Evolutionary conservation across 2,329 filamentous ascomycete species (phyloP), one percentile per base, ranked within the genome.

Genomic region (Colletotrichum cereale): DNA sequence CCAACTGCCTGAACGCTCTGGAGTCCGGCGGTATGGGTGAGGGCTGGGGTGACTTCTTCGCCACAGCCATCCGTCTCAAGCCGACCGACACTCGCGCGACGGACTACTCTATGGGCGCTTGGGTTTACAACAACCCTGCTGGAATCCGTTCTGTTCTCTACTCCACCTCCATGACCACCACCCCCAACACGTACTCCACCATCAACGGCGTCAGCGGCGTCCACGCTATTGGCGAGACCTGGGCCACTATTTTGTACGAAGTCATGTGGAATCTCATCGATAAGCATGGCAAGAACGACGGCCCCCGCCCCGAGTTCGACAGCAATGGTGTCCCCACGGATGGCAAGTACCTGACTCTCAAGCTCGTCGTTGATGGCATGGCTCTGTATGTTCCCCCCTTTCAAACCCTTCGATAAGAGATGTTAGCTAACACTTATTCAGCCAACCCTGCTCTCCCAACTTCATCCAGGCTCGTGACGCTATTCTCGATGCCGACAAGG

Each of bases 1-100:
- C 75, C 36, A 81, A 78, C 60, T 89, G 87, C 73, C 80, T 89
- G 21, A 76, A 66, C 16, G 78, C 82, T 14, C 74, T 82, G n/a
- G 87, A 89, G 71, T 79, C 84, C 1, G 84, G 86, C 11, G 87
- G 88, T 48, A 88, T 89, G 87, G 87, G 87, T 42, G 88, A 89
- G 68, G 87, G 87, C 47, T 89, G 88, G 88, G 80, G 84, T 67
- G 87, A 89, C 73, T 88, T 89, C 78, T 86, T 85, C 78, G 87
- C 87, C 6, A 85, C 84, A 0, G 85, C 86, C 5, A 81, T 88
- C 71, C 82, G 84, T 61, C 75, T 87, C 68, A 85, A 86, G 79
- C 57, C 81, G 3, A 72, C 71, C 18, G 85, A 88, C 76, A 87
- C 83, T 7, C 80, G 86, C 55, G 73, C 68, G 5, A 85, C 77